Evolutionary conservation across 1,284 basidiomycete genomes (phyloP).

Genomic region (Puccinia horiana): DNA sequence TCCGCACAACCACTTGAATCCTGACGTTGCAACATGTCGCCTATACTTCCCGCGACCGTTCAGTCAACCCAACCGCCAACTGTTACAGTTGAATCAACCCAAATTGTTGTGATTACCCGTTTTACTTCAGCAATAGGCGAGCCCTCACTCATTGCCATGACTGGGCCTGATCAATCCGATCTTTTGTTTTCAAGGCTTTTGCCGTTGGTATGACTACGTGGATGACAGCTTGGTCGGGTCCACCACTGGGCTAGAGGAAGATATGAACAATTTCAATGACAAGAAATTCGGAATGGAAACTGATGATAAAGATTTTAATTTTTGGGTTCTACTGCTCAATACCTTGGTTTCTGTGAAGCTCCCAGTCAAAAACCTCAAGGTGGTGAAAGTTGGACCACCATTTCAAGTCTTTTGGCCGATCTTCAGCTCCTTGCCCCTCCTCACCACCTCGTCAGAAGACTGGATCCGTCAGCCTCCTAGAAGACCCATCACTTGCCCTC

Average conservation of each 20-base stretch:
- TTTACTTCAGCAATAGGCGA: no score
- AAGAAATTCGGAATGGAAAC: slow-evolving; percentile 49
- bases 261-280: slow-evolving; percentile 60
- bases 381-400: slow-evolving; percentile 30
- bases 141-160: no score
- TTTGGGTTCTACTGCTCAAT: slow-evolving; percentile 50
- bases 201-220: slow-evolving; percentile 34
- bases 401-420: slow-evolving; percentile 30
- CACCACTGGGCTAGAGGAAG: slow-evolving; percentile 72
- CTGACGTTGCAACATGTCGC: no score
- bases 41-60: no score
- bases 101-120: no score
- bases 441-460: neutral
- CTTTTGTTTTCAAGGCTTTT: no score
- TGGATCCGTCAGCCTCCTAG: slow-evolving; percentile 33
- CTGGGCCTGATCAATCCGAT: no score
- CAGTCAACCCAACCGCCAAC: no score
- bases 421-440: slow-evolving; percentile 12
- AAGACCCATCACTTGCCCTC: slow-evolving; percentile 45
- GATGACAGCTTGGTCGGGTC: slow-evolving; percentile 58
- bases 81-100: no score
- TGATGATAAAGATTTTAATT: slow-evolving; percentile 49
- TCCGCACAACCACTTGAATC: no score
- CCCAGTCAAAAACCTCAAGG: neutral
- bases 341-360: slow-evolving; percentile 23